Base-by-base conservation (phyloP, 2,329 filamentous ascomycete genomes). In the Aspergillus viridinutans region DNA sequence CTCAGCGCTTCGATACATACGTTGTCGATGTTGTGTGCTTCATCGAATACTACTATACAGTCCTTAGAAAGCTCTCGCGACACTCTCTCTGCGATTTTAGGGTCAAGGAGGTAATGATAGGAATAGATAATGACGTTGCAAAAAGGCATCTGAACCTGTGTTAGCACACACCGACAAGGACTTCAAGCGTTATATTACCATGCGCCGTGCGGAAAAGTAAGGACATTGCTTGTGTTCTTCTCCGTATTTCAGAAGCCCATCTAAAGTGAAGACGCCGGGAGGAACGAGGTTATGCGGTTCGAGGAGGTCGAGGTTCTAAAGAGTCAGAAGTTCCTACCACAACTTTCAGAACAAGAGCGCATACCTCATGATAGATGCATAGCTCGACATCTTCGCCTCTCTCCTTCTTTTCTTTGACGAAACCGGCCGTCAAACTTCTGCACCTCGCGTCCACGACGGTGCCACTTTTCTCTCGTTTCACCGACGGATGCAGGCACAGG, bases 51-150 rank as follows among this genome's bases (percentile, higher is more conserved):
- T 21, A 99, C 90, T 53, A 99, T 99, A 72, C 92, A 97, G 73
- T 99, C 95, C 67, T 97, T 97, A 0, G 94, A 97, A 10, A 99
- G 84, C 69, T 99, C 94, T 73, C 89, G 92, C 0, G 94, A 97
- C 1, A 97, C 92, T 57, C 93, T 77, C 71, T 99, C 94, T 12
- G 94, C 94, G 67, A 99, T 99, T 73, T 99, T 99, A 2, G 94
- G 94, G 68, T 99, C 95, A 17, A 99, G 84, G 3, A 99, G 84
- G 70, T 99, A 99, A 74, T 99, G 94, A 71, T 99, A 99, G 0
- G 94, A 99, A 78, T 99, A 99, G 64, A 99, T 99, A 69, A 99
- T 97, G 70, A 99, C 92, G 72, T 99, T 97, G 82, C 94, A 99
- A 71, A 92, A 97, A 68, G 94, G 89, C 93, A 99, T 97, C 89